Evolutionary conservation across 2,329 filamentous ascomycete species (phyloP), one percentile per base, ranked within the genome.

Genomic region (Thelonectria discophora): DNA sequence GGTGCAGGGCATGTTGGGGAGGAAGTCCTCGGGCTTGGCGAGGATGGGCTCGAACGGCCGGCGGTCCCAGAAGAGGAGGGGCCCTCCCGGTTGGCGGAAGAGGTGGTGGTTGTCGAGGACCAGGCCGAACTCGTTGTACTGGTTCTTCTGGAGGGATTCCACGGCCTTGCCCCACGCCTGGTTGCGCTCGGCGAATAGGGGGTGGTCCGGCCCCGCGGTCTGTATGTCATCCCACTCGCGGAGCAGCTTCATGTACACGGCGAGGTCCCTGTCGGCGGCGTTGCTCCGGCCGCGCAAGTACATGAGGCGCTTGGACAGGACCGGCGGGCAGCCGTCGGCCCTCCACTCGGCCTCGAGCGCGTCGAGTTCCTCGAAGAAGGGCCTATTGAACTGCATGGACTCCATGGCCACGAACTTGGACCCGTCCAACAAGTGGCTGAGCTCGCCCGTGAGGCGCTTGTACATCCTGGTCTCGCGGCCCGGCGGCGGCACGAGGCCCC

Each of bases 21-120:
- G 92, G 69, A 92, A 89, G 66, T 97, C 93, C 1, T 83, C 71
- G 0, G 76, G 53, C 5, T 79, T 62, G 3, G 86, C 83, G 21
- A 79, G 75, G 15, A 97, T 79, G 0, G 92, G 90, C 69, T 97
- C 92, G 69, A 86, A 88, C 2, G 80, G 77, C 15, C 93, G 87
- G 1, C 84, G 82, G 74, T 97, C 92, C 87, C 89, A 94, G 24
- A 81, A 69, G 3, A 94, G 75, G 1, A 82, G 69, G 0, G 87
- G 84, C 1, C 82, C 79, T 0, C 80, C 68, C 5, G 27, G 27
- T 74, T 83, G 79, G 51, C 77, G 73, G 69, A 83, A 80, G 15
- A 84, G 66, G 65, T 85, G 83, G 46, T 82, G 73, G 70, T 88
- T 86, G 68, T 91, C 88, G 30, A 80, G 78, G 49, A 77, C 69